Evolutionary conservation across 2,329 filamentous ascomycete genomes (phyloP).

Genomic region (Clarireedia hainanense): DNA sequence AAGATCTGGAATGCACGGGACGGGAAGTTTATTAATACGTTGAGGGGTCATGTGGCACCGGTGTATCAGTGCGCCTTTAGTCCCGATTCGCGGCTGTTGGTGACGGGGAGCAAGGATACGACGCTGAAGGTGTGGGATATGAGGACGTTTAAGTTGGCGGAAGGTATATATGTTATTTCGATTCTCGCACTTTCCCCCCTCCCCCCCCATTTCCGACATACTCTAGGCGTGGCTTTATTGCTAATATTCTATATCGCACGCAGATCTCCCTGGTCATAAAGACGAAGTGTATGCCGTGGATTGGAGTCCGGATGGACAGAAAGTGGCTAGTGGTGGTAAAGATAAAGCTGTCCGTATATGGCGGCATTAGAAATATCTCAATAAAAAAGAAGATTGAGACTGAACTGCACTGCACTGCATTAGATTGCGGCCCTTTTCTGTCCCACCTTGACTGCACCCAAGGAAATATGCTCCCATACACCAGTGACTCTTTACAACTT

Average conservation of each 20-base stretch:
- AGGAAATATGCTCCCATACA: too few relatives aligned
- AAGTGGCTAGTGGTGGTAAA: constrained; percentile 85
- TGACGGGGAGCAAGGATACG: constrained; percentile 79
- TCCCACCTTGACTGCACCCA: neutral
- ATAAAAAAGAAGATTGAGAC: neutral
- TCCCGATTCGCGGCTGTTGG: constrained; percentile 80
- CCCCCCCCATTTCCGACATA: neutral
- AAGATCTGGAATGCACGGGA: constrained; percentile 80
- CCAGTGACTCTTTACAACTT: neutral
- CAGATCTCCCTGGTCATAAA: constrained; percentile 80
- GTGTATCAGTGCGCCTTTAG: constrained; percentile 93
- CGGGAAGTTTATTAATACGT: constrained; percentile 74
- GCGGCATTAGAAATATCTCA: constrained; percentile 42
- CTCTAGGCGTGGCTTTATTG: neutral
- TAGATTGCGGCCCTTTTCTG: neutral
- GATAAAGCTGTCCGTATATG: constrained; percentile 71
- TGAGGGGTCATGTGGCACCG: constrained; percentile 82
- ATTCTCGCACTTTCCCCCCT: neutral
- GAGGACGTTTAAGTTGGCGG: constrained; percentile 68
- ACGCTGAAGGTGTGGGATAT: constrained; percentile 96
- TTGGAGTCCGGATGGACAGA: constrained; percentile 86
- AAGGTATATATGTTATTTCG: constrained; percentile 24
- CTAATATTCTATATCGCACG: constrained; percentile 32
- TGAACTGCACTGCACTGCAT: neutral
- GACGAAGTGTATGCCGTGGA: constrained; percentile 93